Percentiles rank a stretch among this genome's conserved stretches.
Evolutionary conservation across 257 asterid genomes (phyloP).

Genomic region (Solanum infundibuliforme): DNA sequence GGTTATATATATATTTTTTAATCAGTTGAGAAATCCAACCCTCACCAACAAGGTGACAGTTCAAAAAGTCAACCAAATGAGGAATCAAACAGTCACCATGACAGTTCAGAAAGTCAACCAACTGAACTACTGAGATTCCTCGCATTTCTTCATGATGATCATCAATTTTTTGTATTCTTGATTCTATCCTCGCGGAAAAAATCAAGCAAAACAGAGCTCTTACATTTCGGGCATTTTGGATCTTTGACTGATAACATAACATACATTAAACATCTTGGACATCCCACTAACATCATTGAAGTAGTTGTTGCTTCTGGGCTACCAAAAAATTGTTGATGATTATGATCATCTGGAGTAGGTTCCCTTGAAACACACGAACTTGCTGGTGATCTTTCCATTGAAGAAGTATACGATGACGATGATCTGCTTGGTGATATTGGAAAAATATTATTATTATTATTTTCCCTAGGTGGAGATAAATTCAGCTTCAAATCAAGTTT

Average conservation of each 20-base stretch:
- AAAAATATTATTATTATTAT: neutral
- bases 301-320: neutral
- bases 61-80: too few species aligned
- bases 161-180: neutral
- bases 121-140: neutral
- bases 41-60: too few species aligned
- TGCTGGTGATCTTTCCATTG: slow-evolving; percentile 1
- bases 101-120: neutral
- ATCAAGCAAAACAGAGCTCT: slow-evolving; percentile 7
- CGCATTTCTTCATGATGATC: neutral
- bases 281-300: slow-evolving; percentile 3
- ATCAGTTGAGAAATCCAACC: neutral
- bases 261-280: slow-evolving; percentile 11
- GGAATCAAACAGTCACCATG: neutral
- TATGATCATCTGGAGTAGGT: neutral
- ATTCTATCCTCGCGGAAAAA: neutral
- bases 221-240: slow-evolving; percentile 9
- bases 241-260: neutral
- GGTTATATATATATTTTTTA: neutral
- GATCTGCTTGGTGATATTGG: neutral
- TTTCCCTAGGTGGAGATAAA: slow-evolving; percentile 7
- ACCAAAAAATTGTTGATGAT: neutral
- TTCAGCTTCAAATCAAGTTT: slow-evolving; percentile 5
- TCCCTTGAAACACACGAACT: slow-evolving; percentile 6
- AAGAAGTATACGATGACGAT: neutral